Evolutionary conservation across 2,329 filamentous ascomycete genomes (phyloP).

Genomic region (Elsinoe australis): DNA sequence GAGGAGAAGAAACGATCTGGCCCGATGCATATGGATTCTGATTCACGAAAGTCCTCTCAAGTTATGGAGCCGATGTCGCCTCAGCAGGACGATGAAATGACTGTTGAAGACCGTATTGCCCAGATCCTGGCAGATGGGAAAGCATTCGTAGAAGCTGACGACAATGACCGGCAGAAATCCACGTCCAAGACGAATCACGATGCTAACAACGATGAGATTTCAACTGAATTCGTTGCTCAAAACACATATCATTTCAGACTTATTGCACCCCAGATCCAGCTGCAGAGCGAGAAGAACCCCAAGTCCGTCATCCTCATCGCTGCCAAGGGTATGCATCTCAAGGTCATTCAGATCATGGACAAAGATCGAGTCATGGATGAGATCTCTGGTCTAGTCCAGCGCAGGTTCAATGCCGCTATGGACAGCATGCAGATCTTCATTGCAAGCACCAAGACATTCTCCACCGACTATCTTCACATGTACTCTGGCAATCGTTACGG

Average conservation of each 20-base stretch:
- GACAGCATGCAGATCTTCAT: slow-evolving; percentile 98
- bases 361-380: slow-evolving; percentile 85
- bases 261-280: slow-evolving; percentile 93
- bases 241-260: slow-evolving; percentile 92
- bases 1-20: slow-evolving; percentile 82
- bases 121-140: slow-evolving; percentile 78
- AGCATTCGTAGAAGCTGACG: slow-evolving; percentile 69
- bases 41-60: slow-evolving; percentile 9
- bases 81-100: slow-evolving; percentile 53
- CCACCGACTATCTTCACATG: slow-evolving; percentile 74
- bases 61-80: slow-evolving; percentile 27
- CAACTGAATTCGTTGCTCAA: slow-evolving; percentile 79
- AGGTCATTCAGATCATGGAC: slow-evolving; percentile 96
- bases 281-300: slow-evolving; percentile 96
- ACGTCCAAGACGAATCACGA: slow-evolving; percentile 31
- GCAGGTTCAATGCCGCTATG: slow-evolving; percentile 89
- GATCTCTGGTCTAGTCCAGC: slow-evolving; percentile 90
- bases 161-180: slow-evolving; percentile 35
- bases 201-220: slow-evolving; percentile 62
- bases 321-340: slow-evolving; percentile 95
- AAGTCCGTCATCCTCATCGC: slow-evolving; percentile 96
- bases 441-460: slow-evolving; percentile 85
- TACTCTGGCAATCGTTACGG: slow-evolving; percentile 94
- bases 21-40: slow-evolving; percentile 20
- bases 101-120: slow-evolving; percentile 77